Base-by-base conservation (phyloP, 139 green algal genomes). In the Picochlorum sp. region DNA sequence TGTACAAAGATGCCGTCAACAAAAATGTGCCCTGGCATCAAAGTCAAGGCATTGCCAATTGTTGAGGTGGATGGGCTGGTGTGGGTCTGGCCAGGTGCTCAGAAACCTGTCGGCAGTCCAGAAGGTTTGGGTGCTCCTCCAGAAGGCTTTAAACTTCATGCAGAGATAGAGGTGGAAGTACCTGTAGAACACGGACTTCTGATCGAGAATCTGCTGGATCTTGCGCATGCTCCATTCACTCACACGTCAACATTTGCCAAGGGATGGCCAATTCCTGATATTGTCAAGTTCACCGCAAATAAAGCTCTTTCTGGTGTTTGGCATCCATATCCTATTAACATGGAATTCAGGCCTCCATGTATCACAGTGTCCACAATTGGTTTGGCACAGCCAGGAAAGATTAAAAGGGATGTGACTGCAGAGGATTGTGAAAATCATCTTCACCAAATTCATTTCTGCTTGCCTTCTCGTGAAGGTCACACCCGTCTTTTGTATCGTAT, bases 251-350 rank as follows among this genome's bases (percentile, higher is more conserved):
- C 93, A 28, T 99, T 99, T 80, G 93, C 93, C 20, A 86, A 88
- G 65, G 94, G 91, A 60, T 99, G 94, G 94, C 81, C 89, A 4
- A 67, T 77, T 21, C 94, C 94, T 0, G 93, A 97, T 38, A 67
- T 79, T 4, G 94, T 99, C 15, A 86, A 86, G 51, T 78, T 82
- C 63, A 62, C 74, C 4, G 64, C 75, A 49, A 49, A 49, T 13
- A 67, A 71, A 15, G 15, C 84, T 23, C 68, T 92, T 55, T 71
- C 69, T 3, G 93, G 93, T 52, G 73, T 83, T 59, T 99, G 94
- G 94, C 86, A 99, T 62, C 94, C 94, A 11, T 99, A 99, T 80
- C 94, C 94, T 24, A 99, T 99, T 49, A 78, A 94, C 68, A 99
- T 99, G 94, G 77, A 81, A 28, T 98, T 98, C 73, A 73, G 93